Percentiles rank a stretch among this genome's conserved stretches.
phyloP scores from a whole-genome alignment of 306 rosid genomes.

The Dalbergia cultrata region DNA sequence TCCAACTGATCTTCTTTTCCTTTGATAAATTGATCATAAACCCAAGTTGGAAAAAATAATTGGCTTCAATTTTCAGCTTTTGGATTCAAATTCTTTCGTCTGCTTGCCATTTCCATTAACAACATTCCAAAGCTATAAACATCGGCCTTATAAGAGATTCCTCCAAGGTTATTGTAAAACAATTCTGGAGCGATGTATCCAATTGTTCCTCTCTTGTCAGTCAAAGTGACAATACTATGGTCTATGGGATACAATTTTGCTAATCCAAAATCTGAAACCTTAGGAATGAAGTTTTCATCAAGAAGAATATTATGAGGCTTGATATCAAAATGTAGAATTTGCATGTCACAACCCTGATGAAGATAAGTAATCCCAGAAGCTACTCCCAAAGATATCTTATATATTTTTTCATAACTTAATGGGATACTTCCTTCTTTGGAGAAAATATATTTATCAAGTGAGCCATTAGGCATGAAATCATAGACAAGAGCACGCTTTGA shows the following conservation, averaged over 20 bases:
- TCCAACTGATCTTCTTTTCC: background rate
- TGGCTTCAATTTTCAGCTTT: conserved; percentile 1
- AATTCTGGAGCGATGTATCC: conserved; percentile 35
- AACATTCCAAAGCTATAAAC: conserved; percentile 16
- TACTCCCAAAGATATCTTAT: conserved; percentile 28
- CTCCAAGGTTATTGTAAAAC: background rate
- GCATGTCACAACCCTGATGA: conserved; percentile 40
- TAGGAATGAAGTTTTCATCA: conserved; percentile 14
- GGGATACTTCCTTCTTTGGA: background rate
- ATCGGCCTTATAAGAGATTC: background rate
- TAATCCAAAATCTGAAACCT: conserved; percentile 35
- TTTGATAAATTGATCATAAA: background rate
- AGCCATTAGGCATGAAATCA: conserved; percentile 38
- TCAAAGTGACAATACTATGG: conserved; percentile 34
- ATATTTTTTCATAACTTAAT: conserved; percentile 24
- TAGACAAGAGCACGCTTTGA: conserved; percentile 38
- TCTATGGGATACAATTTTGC: background rate
- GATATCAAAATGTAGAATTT: conserved; percentile 42
- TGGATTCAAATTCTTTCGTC: conserved; percentile 2
- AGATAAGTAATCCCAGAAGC: conserved; percentile 26
- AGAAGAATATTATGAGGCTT: conserved; percentile 41
- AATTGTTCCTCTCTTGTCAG: conserved; percentile 24
- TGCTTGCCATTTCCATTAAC: conserved; percentile 7
- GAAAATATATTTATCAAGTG: conserved; percentile 28
- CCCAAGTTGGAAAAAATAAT: conserved; percentile 23